Conservation (phyloP, 2,329 filamentous ascomycete species). For the Neofusicoccum laricinum region DNA sequence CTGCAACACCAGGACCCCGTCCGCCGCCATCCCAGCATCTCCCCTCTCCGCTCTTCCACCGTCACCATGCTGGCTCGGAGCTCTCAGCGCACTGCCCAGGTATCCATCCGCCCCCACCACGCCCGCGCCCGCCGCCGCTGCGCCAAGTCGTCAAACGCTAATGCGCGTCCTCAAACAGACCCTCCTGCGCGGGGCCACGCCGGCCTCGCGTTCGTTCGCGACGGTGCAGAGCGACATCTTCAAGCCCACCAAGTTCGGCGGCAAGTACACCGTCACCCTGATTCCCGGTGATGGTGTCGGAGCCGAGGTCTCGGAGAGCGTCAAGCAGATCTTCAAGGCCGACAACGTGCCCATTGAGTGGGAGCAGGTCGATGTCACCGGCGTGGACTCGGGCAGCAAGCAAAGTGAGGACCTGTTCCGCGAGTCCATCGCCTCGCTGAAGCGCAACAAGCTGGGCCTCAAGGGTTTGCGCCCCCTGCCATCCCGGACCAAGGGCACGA, state of each 20-base stretch:
- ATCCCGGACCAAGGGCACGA: background rate
- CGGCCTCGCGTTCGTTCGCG: constrained; percentile 45
- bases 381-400: constrained; percentile 79
- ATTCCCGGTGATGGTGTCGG: constrained; percentile 98
- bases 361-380: constrained; percentile 96
- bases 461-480: constrained; percentile 61
- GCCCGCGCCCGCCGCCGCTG: background rate
- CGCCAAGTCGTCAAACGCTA: constrained; percentile 21
- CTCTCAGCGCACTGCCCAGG: constrained; percentile 48
- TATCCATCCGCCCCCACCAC: constrained; percentile 23
- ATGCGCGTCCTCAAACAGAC: constrained; percentile 41
- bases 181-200: constrained; percentile 54
- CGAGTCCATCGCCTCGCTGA: constrained; percentile 90
- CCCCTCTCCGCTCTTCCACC: constrained; percentile 1
- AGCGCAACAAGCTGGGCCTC: constrained; percentile 97
- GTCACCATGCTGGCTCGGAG: constrained; percentile 43
- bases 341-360: constrained; percentile 98
- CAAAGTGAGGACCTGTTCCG: constrained; percentile 93
- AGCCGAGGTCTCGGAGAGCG: constrained; percentile 94
- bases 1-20: constrained; percentile 10
- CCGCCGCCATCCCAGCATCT: constrained; percentile 13
- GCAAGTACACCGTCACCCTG: constrained; percentile 98
- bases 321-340: constrained; percentile 99
- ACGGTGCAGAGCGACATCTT: constrained; percentile 94
- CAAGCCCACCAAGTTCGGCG: constrained; percentile 97